These are phyloP conservation scores for Coriolopsis trogii DNA, from an alignment of 1,284 basidiomycete genomes.

Conservation along the genomic window DNA sequence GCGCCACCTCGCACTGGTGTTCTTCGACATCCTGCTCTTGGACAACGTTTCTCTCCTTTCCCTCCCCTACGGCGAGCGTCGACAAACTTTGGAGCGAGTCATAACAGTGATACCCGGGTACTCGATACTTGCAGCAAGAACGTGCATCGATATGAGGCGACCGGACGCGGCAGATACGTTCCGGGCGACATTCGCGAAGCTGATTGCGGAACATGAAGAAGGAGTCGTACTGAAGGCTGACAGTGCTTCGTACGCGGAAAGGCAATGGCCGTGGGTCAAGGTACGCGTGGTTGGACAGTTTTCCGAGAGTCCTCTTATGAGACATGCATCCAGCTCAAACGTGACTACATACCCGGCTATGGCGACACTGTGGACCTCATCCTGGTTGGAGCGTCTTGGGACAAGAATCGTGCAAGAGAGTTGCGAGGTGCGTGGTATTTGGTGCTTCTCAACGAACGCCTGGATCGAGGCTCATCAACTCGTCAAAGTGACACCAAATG, in stretches of 20 bases:
- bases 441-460: background rate
- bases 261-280: slow-evolving; percentile 75
- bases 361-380: slow-evolving; percentile 83
- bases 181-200: slow-evolving; percentile 51
- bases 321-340: slow-evolving; percentile 46
- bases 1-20: slow-evolving; percentile 76
- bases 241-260: slow-evolving; percentile 66
- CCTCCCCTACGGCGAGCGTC: slow-evolving; percentile 59
- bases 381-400: slow-evolving; percentile 78
- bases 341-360: slow-evolving; percentile 82
- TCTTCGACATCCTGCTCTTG: slow-evolving; percentile 80
- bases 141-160: slow-evolving; percentile 28
- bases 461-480: background rate
- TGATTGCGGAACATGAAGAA: slow-evolving; percentile 55
- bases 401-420: slow-evolving; percentile 74
- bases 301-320: background rate
- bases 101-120: slow-evolving; percentile 57
- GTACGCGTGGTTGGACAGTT: slow-evolving; percentile 42
- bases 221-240: slow-evolving; percentile 81
- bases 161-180: slow-evolving; percentile 36
- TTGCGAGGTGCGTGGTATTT: slow-evolving; percentile 58
- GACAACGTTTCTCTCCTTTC: slow-evolving; percentile 61
- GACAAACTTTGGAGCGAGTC: slow-evolving; percentile 59
- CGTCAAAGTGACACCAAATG: slow-evolving; percentile 64
- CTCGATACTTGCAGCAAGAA: slow-evolving; percentile 62